Base-by-base conservation (phyloP, 1,284 basidiomycete genomes). In the Malassezia psittaci region DNA sequence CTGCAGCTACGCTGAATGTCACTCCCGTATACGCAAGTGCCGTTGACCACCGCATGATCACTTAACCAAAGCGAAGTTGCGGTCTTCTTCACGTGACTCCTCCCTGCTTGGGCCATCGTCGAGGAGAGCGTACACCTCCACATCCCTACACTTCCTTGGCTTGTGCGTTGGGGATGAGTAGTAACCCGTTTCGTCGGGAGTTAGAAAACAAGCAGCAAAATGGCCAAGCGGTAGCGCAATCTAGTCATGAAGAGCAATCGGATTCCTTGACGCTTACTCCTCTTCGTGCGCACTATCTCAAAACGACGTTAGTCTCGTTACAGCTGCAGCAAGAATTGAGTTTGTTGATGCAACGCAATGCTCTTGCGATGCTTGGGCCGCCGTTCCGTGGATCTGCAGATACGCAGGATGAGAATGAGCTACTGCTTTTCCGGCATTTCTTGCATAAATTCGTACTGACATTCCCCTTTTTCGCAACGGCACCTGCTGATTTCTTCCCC, bases 221-320 rank as follows among this genome's bases (percentile, higher is more conserved):
- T 29, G 24, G 24, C 7, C 4, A 3, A 4, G 24, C 24, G 24
- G 24, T 29, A 29, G 24, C 7, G 24, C 24, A 7, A 29, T 29
- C 24, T 7, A 29, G 24, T 29, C 24, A 29, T 29, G 24, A 29
- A 29, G 24, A 29, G 24, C 24, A 3, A 29, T 4, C 3, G 3
- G 38, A n/a, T 8, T 8, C n/a, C 16, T 24, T 34, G 21, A 51
- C 54, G n/a, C 79, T 93, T 45, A 88, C 87, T 0, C 87, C 90
- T 5, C 77, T 90, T 32, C 83, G 89, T 38, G 88, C 89, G 1
- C 90, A 96, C 72, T 96, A 96, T 76, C 85, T 96, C 72, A 96
- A 94, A 78, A 91, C 93, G 76, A 81, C 86, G n/a, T 83, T 96
- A 51, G 82, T 96, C 43, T 83, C 86, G 63, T 83, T 94, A 41